phyloP scores from a whole-genome alignment of 2,329 filamentous ascomycete genomes.

The Fusarium pininemorale region DNA sequence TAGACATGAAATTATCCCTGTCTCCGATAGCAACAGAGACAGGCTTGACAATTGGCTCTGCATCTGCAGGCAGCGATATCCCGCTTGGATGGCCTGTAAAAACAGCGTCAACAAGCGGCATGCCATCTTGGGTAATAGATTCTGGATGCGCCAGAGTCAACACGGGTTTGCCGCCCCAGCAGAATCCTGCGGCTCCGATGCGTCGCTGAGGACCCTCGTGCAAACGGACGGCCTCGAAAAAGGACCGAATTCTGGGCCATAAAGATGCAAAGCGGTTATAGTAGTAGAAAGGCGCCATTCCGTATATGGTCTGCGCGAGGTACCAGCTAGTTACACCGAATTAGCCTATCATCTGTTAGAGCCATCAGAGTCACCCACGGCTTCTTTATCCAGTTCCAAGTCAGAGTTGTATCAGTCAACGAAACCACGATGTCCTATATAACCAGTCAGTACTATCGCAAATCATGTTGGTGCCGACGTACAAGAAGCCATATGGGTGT shows the following conservation, averaged over 20 bases:
- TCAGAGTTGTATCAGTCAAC: not conserved
- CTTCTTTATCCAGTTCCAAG: not conserved
- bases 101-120: not conserved
- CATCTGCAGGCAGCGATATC: rapidly evolving
- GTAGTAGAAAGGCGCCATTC: not conserved
- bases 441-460: not conserved
- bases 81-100: not conserved
- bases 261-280: rapidly evolving
- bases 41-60: rapidly evolving
- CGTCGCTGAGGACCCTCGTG: not conserved
- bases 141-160: not conserved
- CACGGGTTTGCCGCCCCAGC: not conserved
- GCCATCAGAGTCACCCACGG: not conserved
- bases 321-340: not conserved
- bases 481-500: not conserved
- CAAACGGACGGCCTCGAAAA: not conserved
- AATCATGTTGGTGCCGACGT: rapidly evolving
- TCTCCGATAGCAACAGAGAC: not conserved
- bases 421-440: not conserved
- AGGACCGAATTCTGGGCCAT: not conserved
- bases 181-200: not conserved
- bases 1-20: rapidly evolving
- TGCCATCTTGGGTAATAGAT: not conserved
- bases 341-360: rapidly evolving
- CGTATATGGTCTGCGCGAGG: not conserved